Base-by-base conservation (phyloP, 768 basidiomycete genomes). In the Candolleomyces efflorescens region DNA sequence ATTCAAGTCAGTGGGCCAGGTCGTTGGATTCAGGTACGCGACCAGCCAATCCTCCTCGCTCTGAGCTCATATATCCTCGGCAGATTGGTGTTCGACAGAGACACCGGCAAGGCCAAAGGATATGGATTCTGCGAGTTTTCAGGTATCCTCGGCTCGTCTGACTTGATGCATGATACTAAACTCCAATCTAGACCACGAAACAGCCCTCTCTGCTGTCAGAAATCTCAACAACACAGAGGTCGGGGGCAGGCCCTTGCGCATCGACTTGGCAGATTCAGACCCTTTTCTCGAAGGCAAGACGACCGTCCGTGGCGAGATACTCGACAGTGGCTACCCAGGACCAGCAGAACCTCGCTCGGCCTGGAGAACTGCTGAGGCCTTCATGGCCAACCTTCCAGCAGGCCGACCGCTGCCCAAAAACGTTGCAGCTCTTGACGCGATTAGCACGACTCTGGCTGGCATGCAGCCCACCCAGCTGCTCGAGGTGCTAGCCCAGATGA, bases 401-500 rank as follows among this genome's bases (percentile, higher is more conserved):
- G 97, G 97, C 26, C 82, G 87, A 17, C 83, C 86, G 49, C 68
- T 94, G 0, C 82, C 86, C 10, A 83, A 80, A 12, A 93, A 93
- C 18, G 76, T 82, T 41, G 85, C 82, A 17, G 75, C 89, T 7
- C 78, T 91, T 57, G 95, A 98, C 69, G 79, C 81, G 55, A 98
- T 98, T 68, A 92, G 84, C 68, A 83, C 89, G 67, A 89, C 87
- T 3, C 79, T 99, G 46, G 95, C 90, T 43, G 84, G 78, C 26
- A 90, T 96, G 78, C 83, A 84, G 54, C 92, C 93, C 0, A 80
- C 77, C 39, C 92, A 96, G 67, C 76, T 96, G 61, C 85, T 95
- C 73, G 96, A 99, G 72, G 89, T 98, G 9, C 76, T 99, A 63
- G 90, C 90, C n/a, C 93, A 97, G 71, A 95, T 96, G 90, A 98